Conservation (phyloP, 2,329 filamentous ascomycete species). For the Penicillium capsulatum region DNA sequence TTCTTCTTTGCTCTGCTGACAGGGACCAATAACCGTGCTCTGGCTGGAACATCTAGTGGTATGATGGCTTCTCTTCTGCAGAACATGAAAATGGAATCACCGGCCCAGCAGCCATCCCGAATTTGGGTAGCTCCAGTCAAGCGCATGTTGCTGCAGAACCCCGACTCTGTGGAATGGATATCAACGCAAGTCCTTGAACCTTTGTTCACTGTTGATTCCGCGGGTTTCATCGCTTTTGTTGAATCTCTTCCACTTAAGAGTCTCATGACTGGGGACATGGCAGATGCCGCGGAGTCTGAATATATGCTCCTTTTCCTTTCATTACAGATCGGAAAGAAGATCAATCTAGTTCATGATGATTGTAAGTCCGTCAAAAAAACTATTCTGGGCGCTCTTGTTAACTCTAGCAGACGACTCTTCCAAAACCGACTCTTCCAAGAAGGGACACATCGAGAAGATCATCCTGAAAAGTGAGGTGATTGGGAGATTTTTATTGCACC, state of each 20-base stretch:
- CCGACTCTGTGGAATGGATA: constrained; percentile 34
- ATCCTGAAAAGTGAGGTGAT: constrained; percentile 36
- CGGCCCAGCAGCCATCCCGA: constrained; percentile 15
- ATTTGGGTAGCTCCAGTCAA: constrained; percentile 38
- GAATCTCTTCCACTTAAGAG: constrained; percentile 52
- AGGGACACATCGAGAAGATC: constrained; percentile 18
- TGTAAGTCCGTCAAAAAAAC: too few relatives aligned
- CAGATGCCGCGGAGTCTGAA: constrained; percentile 49
- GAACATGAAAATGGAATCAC: constrained; percentile 22
- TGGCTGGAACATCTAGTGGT: constrained; percentile 28
- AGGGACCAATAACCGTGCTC: constrained; percentile 29
- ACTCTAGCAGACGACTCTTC: constrained; percentile 28
- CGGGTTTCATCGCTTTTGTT: constrained; percentile 49
- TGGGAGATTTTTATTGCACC: constrained; percentile 41
- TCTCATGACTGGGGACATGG: constrained; percentile 46
- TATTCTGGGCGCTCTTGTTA: constrained; percentile 6
- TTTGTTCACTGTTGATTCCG: constrained; percentile 32
- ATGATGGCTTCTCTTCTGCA: constrained; percentile 28
- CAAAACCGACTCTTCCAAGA: constrained; percentile 14
- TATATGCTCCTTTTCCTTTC: constrained; percentile 61
- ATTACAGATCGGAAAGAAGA: constrained; percentile 67
- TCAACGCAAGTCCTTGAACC: constrained; percentile 37
- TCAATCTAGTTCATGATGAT: constrained; percentile 65
- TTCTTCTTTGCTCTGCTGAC: constrained; percentile 32
- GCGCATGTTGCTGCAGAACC: constrained; percentile 35